Evolutionary conservation across 768 basidiomycete species (phyloP), one percentile per base, ranked within the genome.

Genomic region (Coprinopsis strossmayeri): DNA sequence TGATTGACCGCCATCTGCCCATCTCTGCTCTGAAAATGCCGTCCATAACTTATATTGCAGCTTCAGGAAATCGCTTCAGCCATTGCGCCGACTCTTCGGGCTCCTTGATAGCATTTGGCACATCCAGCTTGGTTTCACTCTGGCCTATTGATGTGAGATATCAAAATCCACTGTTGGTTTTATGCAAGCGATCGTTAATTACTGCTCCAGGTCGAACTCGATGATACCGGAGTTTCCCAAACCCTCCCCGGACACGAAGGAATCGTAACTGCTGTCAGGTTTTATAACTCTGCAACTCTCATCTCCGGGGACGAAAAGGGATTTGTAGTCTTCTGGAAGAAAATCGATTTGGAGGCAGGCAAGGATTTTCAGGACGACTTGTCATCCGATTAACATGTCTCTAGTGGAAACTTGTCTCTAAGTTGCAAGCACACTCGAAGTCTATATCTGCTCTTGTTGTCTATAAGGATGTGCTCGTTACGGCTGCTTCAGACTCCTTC

Each of bases 251-350:
- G 84, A 2, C 91, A 94, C 58, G 64, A 77, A 39, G 81, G 80
- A 9, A 59, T 78, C 15, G 78, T 98, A 18, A 92, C 92, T 18
- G 85, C 81, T 39, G 74, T 93, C 38, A 80, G 79, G 38, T 93
- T 91, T 58, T 55, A 83, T 5, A 60, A 67, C 3, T 64, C 76
- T 13, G 64, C 72, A 7, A 41, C 64, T 3, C 69, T 97, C 50
- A 65, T 83, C 30, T 85, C 81, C 43, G 87, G 84, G 41, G 93
- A 96, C 63, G 82, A 89, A 49, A 73, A 72, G 51, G 95, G 95
- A 1, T 62, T 64, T 7, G 57, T 92, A 10, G 70, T 73, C 30
- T 62, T 79, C 27, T 95, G 93, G 92, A 68, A 62, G 53, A 62
- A 64, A 58, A 56, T 59, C 60, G 69, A 57, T 61, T 61, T 59